phyloP scores from a whole-genome alignment of 75 land plant species.

The Sequoia sempervirens region DNA sequence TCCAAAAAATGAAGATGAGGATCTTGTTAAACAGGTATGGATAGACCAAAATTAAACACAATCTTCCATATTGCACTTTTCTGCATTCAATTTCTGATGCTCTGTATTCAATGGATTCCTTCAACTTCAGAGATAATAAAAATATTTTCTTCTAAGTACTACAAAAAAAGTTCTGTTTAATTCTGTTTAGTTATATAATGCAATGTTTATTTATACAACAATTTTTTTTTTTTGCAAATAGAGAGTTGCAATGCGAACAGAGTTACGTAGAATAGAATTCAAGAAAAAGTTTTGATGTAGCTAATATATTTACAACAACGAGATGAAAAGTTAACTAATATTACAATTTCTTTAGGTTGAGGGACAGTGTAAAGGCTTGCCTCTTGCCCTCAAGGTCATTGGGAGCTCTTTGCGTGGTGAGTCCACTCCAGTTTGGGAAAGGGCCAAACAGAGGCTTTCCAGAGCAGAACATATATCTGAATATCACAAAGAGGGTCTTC shows the following conservation, averaged over 20 bases:
- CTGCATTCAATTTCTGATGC: background rate
- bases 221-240: too few species aligned
- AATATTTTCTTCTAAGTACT: background rate
- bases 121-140: background rate
- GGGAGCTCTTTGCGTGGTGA: slow-evolving; percentile 45
- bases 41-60: background rate
- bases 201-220: too few species aligned
- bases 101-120: background rate
- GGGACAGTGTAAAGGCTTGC: slow-evolving; percentile 53
- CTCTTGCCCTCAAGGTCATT: slow-evolving; percentile 63
- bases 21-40: slow-evolving; percentile 43
- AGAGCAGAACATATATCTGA: slow-evolving; percentile 44
- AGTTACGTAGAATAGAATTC: background rate
- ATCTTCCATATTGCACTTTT: background rate
- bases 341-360: slow-evolving; percentile 21
- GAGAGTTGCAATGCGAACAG: background rate
- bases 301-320: background rate
- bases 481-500: slow-evolving; percentile 43
- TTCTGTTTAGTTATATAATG: background rate
- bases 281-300: background rate
- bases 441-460: slow-evolving; percentile 36
- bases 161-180: too few species aligned
- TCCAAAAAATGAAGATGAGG: slow-evolving; percentile 24
- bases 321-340: background rate
- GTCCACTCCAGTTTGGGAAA: slow-evolving; percentile 34